Base-by-base conservation (phyloP, 345 rosid species). In the Barbarea vulgaris region DNA sequence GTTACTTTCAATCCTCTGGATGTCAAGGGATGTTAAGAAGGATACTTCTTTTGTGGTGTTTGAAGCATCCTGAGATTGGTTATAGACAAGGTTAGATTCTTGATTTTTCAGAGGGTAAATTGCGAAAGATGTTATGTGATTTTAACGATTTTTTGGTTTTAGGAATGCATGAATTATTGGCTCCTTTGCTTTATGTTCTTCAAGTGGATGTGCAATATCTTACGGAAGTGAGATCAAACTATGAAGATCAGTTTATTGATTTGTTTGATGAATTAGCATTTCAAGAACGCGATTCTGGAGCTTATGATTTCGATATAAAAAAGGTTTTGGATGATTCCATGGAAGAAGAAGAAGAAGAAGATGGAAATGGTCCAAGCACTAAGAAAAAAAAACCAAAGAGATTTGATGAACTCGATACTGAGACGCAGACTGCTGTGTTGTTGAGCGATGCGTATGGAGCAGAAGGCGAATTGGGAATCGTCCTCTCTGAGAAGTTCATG, bases 161-260 rank as follows among this genome's bases (percentile, higher is more conserved):
- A 95, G 99, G 99, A 68, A 92, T 95, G 99, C 99, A 95, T 75
- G 99, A 95, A 79, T 86, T 95, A 27, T 81, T 95, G 90, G 99
- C 99, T 65, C 99, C 99, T 67, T 63, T 95, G 70, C 83, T 95
- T 2, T 95, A 89, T 36, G 99, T 95, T 76, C 97, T 95, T 75
- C 97, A 95, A 58, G 93, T 92, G 11, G 99, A 95, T 78, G 80
- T 86, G 60, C 86, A 87, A 56, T 89, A 68, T 64, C 93, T 95
- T 33, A 80, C 87, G 44, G 88, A 90, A 84, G 96, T 95, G 59
- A 85, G 90, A 68, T 85, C 85, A 73, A 85, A 82, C 55, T 83
- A 95, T 75, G 97, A 95, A 75, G 97, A 89, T 51, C 92, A 87
- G 73, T 95, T 95, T 75, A 83, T 84, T 28, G 99, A 95, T 82